Percentiles rank a stretch among this genome's conserved stretches.
Conservation (phyloP, 129 eudicot genomes). For the Lactuca saligna region DNA sequence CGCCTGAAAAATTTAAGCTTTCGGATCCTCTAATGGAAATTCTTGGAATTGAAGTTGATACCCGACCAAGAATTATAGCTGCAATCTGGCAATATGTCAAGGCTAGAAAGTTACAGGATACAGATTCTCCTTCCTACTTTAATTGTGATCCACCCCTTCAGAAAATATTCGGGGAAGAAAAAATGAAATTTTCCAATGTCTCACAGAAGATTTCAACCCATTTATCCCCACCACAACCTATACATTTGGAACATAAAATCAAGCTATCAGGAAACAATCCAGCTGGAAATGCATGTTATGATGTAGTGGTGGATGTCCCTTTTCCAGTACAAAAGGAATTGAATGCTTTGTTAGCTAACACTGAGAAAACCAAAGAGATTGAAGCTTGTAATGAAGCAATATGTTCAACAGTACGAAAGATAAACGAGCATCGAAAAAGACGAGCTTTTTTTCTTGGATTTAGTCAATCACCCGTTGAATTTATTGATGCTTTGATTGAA, state of each 20-base stretch:
- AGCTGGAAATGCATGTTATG: constrained; percentile 86
- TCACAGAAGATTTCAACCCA: constrained; percentile 75
- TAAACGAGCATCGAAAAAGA: constrained; percentile 84
- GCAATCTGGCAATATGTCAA: constrained; percentile 93
- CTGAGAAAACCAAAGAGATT: constrained; percentile 81
- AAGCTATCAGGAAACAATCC: constrained; percentile 88
- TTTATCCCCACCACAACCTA: constrained; percentile 81
- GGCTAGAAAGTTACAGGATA: constrained; percentile 78
- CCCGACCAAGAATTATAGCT: constrained; percentile 80
- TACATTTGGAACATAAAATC: constrained; percentile 85
- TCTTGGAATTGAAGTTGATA: constrained; percentile 91
- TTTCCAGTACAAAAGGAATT: constrained; percentile 77
- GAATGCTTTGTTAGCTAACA: constrained; percentile 68
- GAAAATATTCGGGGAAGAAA: constrained; percentile 80
- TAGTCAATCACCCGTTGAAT: constrained; percentile 93
- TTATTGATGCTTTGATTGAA: constrained; percentile 81
- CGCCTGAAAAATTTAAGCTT: constrained; percentile 82
- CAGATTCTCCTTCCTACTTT: constrained; percentile 76
- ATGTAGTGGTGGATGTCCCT: constrained; percentile 87
- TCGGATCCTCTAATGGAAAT: constrained; percentile 76
- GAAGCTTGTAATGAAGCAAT: constrained; percentile 89
- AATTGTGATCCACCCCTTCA: constrained; percentile 80
- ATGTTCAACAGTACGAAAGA: constrained; percentile 71
- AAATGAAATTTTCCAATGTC: constrained; percentile 68
- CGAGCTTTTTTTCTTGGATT: constrained; percentile 96